Conservation (phyloP, 73 alveolate species). For the Uronychia setigera region DNA sequence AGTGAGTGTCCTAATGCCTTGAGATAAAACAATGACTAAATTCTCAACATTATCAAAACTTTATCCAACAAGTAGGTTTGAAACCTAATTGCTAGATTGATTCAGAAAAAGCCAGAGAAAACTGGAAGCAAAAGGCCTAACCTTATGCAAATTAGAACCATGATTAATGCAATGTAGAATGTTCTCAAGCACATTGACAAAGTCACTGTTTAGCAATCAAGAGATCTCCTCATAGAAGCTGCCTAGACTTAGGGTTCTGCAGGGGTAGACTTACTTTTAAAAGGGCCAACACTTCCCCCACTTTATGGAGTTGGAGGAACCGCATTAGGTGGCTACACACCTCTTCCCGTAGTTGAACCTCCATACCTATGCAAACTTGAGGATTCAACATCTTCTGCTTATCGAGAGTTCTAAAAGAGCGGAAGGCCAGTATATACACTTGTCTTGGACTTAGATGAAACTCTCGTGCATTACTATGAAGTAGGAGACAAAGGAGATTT, state of each 20-base stretch:
- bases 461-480: constrained; percentile 71
- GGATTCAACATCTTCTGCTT: no score
- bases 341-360: constrained; percentile 43
- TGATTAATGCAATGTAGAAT: not conserved
- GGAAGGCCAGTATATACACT: constrained; percentile 57
- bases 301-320: constrained; percentile 60
- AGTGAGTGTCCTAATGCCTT: not conserved
- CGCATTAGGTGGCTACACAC: constrained; percentile 48
- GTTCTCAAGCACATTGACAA: not conserved
- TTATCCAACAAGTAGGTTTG: not conserved
- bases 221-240: not conserved
- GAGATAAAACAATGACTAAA: not conserved
- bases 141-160: not conserved
- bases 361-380: constrained; percentile 85
- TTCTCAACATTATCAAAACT: not conserved
- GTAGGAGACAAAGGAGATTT: constrained; percentile 56
- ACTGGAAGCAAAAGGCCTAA: not conserved
- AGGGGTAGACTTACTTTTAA: not conserved
- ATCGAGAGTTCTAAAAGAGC: no score
- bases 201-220: not conserved
- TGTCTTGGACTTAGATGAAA: constrained; percentile 80
- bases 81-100: not conserved
- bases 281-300: constrained; percentile 22
- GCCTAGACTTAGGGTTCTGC: not conserved
- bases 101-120: not conserved